phyloP scores from a whole-genome alignment of 2,329 filamentous ascomycete species.

The Truncatella angustata region DNA sequence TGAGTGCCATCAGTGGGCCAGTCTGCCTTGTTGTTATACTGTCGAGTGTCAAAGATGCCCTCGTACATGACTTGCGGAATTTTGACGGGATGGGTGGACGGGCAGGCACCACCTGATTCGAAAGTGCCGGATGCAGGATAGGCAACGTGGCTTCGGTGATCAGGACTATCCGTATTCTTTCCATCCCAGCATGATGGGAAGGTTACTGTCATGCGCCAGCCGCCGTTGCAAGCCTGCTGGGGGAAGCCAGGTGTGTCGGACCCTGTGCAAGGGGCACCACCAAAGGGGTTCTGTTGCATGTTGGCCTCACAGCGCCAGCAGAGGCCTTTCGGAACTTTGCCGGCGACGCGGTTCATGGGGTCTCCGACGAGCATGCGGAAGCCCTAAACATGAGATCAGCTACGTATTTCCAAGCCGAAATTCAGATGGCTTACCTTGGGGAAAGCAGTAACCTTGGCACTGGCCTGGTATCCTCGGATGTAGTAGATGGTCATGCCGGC shows the following conservation, averaged over 20 bases:
- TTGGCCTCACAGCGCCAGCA: conserved; percentile 35
- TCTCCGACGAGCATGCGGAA: conserved; percentile 48
- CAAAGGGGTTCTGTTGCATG: conserved; percentile 21
- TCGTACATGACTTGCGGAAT: conserved; percentile 61
- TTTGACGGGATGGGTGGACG: conserved; percentile 48
- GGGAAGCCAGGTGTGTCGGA: conserved; percentile 49
- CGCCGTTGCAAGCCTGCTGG: conserved; percentile 44
- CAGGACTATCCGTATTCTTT: conserved; percentile 40
- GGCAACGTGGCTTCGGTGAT: conserved; percentile 50
- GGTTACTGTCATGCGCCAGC: conserved; percentile 49
- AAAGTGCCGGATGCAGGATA: conserved; percentile 38
- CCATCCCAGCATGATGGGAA: conserved; percentile 59
- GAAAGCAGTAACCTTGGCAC: conserved; percentile 39
- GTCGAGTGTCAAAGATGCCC: conserved; percentile 47
- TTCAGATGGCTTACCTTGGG: conserved; percentile 27
- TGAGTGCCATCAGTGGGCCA: conserved; percentile 30
- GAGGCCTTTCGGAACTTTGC: conserved; percentile 26
- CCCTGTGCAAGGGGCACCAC: conserved; percentile 29
- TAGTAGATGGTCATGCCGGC: conserved; percentile 31
- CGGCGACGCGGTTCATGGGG: conserved; percentile 19
- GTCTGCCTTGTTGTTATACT: conserved; percentile 24
- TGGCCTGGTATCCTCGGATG: conserved; percentile 23
- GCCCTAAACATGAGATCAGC: conserved; percentile 25
- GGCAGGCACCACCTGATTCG: conserved; percentile 45
- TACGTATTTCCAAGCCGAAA: background rate